phyloP scores from a whole-genome alignment of 768 basidiomycete genomes.

The Dacryopinax primogenitus region DNA sequence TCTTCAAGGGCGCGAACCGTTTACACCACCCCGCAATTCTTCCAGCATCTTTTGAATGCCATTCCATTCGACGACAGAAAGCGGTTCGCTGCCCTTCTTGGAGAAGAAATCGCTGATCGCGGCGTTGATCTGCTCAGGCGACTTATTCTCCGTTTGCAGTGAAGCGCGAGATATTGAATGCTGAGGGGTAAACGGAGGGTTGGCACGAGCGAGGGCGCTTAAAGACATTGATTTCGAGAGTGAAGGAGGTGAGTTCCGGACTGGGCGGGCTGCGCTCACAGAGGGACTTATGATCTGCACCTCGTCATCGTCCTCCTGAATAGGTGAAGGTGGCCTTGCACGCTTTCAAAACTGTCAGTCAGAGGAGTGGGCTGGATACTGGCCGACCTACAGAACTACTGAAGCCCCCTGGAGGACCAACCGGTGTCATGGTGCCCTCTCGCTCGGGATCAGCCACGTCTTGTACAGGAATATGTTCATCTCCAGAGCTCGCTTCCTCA shows the following conservation, averaged over 20 bases:
- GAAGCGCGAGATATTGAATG: neutral
- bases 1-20: neutral
- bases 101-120: slow-evolving; percentile 3
- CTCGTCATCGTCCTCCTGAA: neutral
- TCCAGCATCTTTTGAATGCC: slow-evolving; percentile 2
- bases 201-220: neutral
- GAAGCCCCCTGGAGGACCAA: neutral
- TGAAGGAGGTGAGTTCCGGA: neutral
- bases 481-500: neutral
- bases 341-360: no score
- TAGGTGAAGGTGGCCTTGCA: no score
- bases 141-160: neutral
- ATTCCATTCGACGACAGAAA: neutral
- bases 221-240: neutral
- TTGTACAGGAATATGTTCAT: neutral
- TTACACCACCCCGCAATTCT: neutral
- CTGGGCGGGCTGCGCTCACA: neutral
- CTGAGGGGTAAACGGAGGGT: neutral
- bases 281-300: neutral
- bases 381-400: neutral
- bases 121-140: neutral
- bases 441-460: neutral
- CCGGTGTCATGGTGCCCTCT: neutral
- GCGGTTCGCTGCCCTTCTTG: neutral
- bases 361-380: no score